Conservation (phyloP, 352 stramenopile species). For the Blastocystis sp. region DNA sequence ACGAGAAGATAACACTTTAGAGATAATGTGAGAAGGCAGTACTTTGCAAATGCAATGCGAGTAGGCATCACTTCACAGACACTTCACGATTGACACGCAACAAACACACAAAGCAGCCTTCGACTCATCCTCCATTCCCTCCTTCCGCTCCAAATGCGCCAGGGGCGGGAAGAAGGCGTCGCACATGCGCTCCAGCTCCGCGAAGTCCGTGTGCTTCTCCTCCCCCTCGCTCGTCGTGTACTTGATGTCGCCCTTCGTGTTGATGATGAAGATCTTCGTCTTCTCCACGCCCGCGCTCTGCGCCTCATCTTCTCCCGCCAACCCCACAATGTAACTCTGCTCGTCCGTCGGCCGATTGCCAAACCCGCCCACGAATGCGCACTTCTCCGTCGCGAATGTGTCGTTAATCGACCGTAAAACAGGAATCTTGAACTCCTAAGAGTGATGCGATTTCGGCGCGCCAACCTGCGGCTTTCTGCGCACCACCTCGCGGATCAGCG, state of each 20-base stretch:
- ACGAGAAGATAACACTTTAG: no score
- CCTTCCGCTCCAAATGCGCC: neutral
- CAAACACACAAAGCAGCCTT: slow-evolving; percentile 43
- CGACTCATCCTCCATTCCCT: slow-evolving; percentile 15
- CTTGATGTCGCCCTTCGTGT: slow-evolving; percentile 59
- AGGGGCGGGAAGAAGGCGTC: slow-evolving; percentile 47
- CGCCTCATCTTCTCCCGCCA: neutral
- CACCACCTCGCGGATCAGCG: slow-evolving; percentile 67
- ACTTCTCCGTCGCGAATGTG: slow-evolving; percentile 16
- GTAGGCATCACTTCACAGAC: no score
- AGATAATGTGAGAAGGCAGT: no score
- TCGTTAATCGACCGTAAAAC: slow-evolving; percentile 49
- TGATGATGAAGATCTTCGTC: slow-evolving; percentile 66
- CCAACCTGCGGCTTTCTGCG: slow-evolving; percentile 36
- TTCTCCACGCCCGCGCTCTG: slow-evolving; percentile 49
- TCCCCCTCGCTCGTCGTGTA: slow-evolving; percentile 32
- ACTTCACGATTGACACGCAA: neutral
- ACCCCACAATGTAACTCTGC: slow-evolving; percentile 45
- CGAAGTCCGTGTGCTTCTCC: slow-evolving; percentile 34
- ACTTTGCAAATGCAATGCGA: no score
- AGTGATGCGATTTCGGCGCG: neutral
- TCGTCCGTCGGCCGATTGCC: slow-evolving; percentile 53
- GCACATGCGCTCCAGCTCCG: slow-evolving; percentile 17
- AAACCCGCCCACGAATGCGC: slow-evolving; percentile 48
- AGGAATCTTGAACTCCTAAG: slow-evolving; percentile 58